phyloP scores from a whole-genome alignment of 192 early-diverging fungal species.

The Coemansia asiatica region DNA sequence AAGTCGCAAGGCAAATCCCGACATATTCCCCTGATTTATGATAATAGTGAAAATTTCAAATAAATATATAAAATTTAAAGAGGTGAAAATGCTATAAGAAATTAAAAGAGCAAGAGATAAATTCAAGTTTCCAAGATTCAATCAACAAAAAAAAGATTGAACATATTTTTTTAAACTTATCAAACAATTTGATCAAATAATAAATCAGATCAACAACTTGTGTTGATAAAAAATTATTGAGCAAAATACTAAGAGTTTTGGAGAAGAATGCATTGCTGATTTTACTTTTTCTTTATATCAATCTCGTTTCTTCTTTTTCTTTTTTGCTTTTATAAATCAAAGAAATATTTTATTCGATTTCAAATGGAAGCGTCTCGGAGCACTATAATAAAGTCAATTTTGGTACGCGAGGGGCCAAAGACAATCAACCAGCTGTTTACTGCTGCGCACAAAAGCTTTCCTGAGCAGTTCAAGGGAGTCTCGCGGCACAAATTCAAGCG shows the following conservation, averaged over 20 bases:
- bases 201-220: not conserved
- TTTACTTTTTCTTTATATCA: not conserved
- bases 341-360: not conserved
- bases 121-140: not conserved
- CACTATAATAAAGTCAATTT: constrained; percentile 38
- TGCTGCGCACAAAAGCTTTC: constrained; percentile 14
- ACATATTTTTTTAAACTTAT: not conserved
- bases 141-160: not conserved
- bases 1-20: constrained; percentile 5
- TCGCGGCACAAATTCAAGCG: constrained; percentile 38
- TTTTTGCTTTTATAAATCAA: not conserved
- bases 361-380: constrained; percentile 26
- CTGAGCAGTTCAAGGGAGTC: constrained; percentile 28
- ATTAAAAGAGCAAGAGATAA: not conserved
- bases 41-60: not conserved
- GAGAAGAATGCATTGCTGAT: not conserved
- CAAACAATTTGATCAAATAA: not conserved
- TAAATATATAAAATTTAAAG: not conserved
- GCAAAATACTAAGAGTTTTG: not conserved
- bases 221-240: not conserved
- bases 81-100: not conserved
- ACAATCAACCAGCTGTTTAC: constrained; percentile 37
- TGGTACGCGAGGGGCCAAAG: constrained; percentile 41
- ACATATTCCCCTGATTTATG: constrained; percentile 2
- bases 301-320: not conserved